Base-by-base conservation (phyloP, 768 basidiomycete species). In the Leucocoprinus leucothites region DNA sequence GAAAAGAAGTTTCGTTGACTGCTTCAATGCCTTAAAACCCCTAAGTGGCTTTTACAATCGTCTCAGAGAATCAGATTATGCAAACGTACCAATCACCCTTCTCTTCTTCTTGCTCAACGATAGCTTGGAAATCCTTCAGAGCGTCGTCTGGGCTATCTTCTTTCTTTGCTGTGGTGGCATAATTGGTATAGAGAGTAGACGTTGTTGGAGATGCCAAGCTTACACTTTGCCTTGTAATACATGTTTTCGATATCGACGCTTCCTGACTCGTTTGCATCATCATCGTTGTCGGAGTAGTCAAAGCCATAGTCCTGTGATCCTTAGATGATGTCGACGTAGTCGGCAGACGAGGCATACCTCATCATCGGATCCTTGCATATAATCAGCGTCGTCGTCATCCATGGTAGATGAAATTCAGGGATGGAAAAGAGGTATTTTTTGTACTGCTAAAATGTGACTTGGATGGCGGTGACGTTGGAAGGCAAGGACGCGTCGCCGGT, bases 21-120 rank as follows among this genome's bases (percentile, higher is more conserved):
- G 97, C 65, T 99, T 99, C 57, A 99, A 80, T 4, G 95, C 92
- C 69, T 99, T 99, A 82, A 99, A 99, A 1, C 95, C 97, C 96
- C 95, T 98, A 63, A 24, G 6, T 40, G 18, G 7, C 31, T 40
- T 48, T 58, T 44, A 52, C 7, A 19, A 28, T 26, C 7, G 24
- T 24, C 2, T 14, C 3, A 31, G 31, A 42, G 43, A 44, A 9
- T 16, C 11, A 35, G 4, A 16, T 38, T 6, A 16, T n/a, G 14
- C 21, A 38, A 25, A 49, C 83, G 56, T 63, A 95, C 94, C 96
- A 98, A 64, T 98, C 96, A 35, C 92, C 91, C 66, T 91, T 91
- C 65, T 93, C 88, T n/a, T 86, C 79, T 66, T 98, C 96, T 62
- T 90, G 84, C 51, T 94, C 86, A 0, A 98, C 90, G 57, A 99